These are phyloP conservation scores for Lecanosticta acicola DNA, from an alignment of 2,329 filamentous ascomycete genomes.

Conservation along the genomic window DNA sequence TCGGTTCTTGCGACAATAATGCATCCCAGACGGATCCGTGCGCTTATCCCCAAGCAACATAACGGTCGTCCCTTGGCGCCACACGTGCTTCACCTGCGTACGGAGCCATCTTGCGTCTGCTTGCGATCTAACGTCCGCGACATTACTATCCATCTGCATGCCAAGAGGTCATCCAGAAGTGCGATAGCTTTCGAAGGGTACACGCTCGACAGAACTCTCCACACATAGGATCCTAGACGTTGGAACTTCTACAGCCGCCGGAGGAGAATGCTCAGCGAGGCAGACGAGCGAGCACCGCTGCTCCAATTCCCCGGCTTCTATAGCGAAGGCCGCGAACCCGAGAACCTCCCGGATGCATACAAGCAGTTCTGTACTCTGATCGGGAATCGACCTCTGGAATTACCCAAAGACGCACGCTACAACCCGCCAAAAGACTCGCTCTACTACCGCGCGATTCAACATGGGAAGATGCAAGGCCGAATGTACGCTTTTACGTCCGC, in stretches of 20 bases:
- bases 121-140: not conserved
- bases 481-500: slow-evolving; percentile 36
- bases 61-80: slow-evolving; percentile 1
- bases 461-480: slow-evolving; percentile 29
- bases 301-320: slow-evolving; percentile 25
- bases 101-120: not conserved
- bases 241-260: not conserved
- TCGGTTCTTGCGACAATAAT: too few relatives aligned
- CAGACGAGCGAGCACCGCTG: slow-evolving; percentile 25
- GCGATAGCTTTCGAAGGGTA: not conserved
- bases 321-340: not conserved
- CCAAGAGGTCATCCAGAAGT: too few relatives aligned
- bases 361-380: slow-evolving; percentile 36
- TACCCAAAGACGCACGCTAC: slow-evolving; percentile 21
- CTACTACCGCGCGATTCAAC: slow-evolving; percentile 33
- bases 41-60: not conserved
- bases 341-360: slow-evolving; percentile 23
- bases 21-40: not conserved
- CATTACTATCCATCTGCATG: not conserved
- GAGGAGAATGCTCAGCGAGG: slow-evolving; percentile 14
- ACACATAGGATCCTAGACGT: not conserved
- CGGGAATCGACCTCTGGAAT: slow-evolving; percentile 32
- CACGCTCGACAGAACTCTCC: not conserved
- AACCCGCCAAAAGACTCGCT: slow-evolving; percentile 30
- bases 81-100: slow-evolving; percentile 4